phyloP scores from a whole-genome alignment of 805 yeast species.

The Lachancea thermotolerans region DNA sequence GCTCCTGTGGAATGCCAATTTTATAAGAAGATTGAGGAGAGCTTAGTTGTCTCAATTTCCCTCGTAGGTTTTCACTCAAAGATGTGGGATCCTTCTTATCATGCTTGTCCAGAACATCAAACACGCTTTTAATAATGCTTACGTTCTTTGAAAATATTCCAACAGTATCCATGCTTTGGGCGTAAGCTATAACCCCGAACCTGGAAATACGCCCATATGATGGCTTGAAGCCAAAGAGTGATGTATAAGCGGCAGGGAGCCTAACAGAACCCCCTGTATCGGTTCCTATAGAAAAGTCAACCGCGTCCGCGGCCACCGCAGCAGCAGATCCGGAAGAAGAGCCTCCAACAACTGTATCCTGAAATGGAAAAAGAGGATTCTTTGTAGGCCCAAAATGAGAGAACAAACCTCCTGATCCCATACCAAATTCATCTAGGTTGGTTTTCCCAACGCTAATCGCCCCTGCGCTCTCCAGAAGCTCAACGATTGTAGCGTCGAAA shows the following conservation, averaged over 20 bases:
- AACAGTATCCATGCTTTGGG: conserved; percentile 91
- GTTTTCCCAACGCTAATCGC: conserved; percentile 66
- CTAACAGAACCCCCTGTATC: conserved; percentile 98
- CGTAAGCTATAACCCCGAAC: conserved; percentile 88
- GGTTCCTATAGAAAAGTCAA: conserved; percentile 77
- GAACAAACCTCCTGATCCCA: conserved; percentile 74
- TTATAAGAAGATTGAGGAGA: conserved; percentile 27
- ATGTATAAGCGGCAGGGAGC: conserved; percentile 83
- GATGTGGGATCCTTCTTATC: conserved; percentile 82
- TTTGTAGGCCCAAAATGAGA: conserved; percentile 50
- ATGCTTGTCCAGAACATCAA: conserved; percentile 44
- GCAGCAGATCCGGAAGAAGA: conserved; percentile 97
- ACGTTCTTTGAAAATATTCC: conserved; percentile 64
- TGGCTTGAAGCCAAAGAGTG: conserved; percentile 85
- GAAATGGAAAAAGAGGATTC: conserved; percentile 42
- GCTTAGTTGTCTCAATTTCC: conserved; percentile 12
- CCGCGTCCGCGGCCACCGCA: conserved; percentile 63
- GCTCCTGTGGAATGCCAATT: conserved; percentile 73
- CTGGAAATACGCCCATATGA: conserved; percentile 87
- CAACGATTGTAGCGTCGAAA: conserved; percentile 68
- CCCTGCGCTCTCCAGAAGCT: conserved; percentile 46
- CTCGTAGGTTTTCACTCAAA: conserved; percentile 35
- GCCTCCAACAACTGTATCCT: conserved; percentile 63
- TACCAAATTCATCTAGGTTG: conserved; percentile 94
- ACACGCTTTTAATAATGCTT: conserved; percentile 41